Base-by-base conservation (phyloP, 2,329 filamentous ascomycete genomes). In the Paraphoma sp. region DNA sequence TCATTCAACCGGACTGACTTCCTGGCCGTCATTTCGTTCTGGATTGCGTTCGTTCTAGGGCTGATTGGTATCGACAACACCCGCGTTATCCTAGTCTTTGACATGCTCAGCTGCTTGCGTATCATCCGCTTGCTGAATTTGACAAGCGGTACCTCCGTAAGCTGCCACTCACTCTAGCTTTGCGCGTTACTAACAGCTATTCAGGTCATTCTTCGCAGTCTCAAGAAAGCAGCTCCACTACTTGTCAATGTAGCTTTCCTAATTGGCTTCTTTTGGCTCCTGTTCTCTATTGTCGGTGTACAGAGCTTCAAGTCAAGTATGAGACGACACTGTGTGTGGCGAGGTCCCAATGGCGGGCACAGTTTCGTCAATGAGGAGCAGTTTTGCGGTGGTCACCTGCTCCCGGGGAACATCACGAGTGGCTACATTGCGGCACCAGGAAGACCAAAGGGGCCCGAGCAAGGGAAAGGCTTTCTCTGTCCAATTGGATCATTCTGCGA, bases 1-100 rank as follows among this genome's bases (percentile, higher is more conserved):
- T 93, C 92, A 0, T 99, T 99, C 80, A 98, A 98, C 73, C 87
- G 95, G 50, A 84, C 98, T 10, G 95, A 99, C 74, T 97, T 98
- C 75, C 82, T 99, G 51, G 96, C 95, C 1, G 90, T 99, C 7
- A 83, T 95, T n/a, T 90, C 94, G 0, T 99, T 93, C 77, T 99
- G 95, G 95, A 89, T 97, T 54, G 89, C 92, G 1, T 95, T 98
- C 69, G 75, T 86, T 10, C 82, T 99, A 48, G 86, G 87, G 31
- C 78, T 93, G 16, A 84, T 85, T 10, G 87, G 89, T 0, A 73
- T 93, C 17, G 91, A 97, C 71, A 83, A 84, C 57, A 70, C 76
- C 2, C 83, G 87, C 50, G 91, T 96, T 71, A 76, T 98, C 7
- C 96, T 93, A 67, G 85, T 98, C 7, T 99, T 99, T 76, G 89